Base-by-base conservation (phyloP, 2,329 filamentous ascomycete genomes). In the Penicillium sp. region DNA sequence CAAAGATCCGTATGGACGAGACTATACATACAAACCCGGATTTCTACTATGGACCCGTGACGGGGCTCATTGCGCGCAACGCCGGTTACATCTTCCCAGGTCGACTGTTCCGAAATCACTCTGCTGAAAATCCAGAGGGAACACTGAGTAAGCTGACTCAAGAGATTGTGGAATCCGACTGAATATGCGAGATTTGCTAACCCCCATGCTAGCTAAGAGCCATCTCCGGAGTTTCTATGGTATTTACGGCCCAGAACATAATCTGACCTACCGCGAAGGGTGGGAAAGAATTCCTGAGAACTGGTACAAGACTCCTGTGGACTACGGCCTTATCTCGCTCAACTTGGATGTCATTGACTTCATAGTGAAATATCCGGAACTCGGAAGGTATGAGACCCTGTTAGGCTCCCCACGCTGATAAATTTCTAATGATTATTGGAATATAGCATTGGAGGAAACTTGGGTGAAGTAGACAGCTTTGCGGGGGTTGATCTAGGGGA, bases 41-140 rank as follows among this genome's bases (percentile, higher is more conserved):
- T 46, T 82, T 82, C 65, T 84, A 80, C 68, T 82, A 79, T 49
- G 80, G 80, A 1, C 81, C 80, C 1, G 76, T 79, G 50, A 80
- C 77, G 2, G 80, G 81, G 15, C 70, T 80, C 50, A 64, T 81
- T 21, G 75, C 74, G 7, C 75, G 78, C 0, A 79, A 80, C 46
- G 79, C 80, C 13, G 80, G 76, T 2, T 80, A 75, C 57, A 62
- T 75, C 18, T 81, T 81, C 56, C 60, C 73, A 3, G 74, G 65
- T 9, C 72, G 77, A 12, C 58, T 81, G 46, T 70, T 77, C 39
- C 68, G 73, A 25, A 81, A 81, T 55, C 72, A 80, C 47, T 76
- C 77, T 0, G 50, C 51, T 2, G 77, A 78, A 50, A 65, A 76
- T 46, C 77, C 75, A 0, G 65, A 68, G 52, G 65, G 75, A 10